A percentile compares a stretch with the other conserved stretches of the same genome.
Evolutionary conservation across 345 rosid species (phyloP).

Genomic region (Linum tenue): DNA sequence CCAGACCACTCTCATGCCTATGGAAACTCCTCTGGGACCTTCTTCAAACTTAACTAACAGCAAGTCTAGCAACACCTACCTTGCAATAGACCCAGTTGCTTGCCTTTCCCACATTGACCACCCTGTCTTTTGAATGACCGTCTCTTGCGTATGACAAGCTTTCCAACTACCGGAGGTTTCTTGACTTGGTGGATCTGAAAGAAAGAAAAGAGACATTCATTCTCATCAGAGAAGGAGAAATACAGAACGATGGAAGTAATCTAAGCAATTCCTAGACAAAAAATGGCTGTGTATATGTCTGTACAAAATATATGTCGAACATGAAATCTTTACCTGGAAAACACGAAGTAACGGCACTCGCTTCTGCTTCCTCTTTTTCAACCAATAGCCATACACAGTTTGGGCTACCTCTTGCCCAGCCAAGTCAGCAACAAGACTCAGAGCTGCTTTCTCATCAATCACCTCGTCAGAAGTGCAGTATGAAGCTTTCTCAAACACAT

Average conservation of each 20-base stretch:
- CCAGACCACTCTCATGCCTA: neutral
- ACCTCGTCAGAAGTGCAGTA: conserved; percentile 48
- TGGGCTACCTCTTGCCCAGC: conserved; percentile 51
- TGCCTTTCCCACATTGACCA: conserved; percentile 66
- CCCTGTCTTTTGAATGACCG: conserved; percentile 71
- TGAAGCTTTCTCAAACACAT: conserved; percentile 69
- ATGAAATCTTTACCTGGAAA: conserved; percentile 63
- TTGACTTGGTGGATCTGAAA: conserved; percentile 52
- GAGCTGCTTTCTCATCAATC: conserved; percentile 41
- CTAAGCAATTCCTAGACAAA: neutral
- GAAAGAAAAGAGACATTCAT: conserved; percentile 6
- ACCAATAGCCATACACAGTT: conserved; percentile 73
- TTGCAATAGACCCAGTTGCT: conserved; percentile 40
- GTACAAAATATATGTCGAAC: neutral
- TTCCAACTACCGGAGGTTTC: conserved; percentile 49
- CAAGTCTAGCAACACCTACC: conserved; percentile 27
- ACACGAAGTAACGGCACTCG: conserved; percentile 50
- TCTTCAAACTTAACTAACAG: neutral
- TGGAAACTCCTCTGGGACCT: neutral
- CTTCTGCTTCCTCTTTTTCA: conserved; percentile 57
- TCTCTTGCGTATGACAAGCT: conserved; percentile 58
- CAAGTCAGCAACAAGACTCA: conserved; percentile 33
- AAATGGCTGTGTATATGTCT: too few relatives aligned
- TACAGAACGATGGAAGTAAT: neutral
- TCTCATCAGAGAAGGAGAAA: neutral